Base-by-base conservation (phyloP, 306 rosid genomes). In the Quercus glauca region DNA sequence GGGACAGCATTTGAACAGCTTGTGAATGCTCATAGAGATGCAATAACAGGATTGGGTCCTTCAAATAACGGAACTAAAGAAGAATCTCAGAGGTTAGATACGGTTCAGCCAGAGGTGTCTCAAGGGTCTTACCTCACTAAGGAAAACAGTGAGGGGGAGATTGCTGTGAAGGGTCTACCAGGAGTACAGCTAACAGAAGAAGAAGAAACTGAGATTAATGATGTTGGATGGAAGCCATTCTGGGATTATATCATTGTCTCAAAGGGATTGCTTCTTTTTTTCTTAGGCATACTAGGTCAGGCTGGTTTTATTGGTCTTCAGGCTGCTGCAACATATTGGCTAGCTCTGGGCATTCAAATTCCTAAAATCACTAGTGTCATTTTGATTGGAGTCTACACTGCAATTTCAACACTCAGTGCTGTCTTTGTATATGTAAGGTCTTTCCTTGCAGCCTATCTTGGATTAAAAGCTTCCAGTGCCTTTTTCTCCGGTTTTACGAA, bases 1-100 rank as follows among this genome's bases (percentile, higher is more conserved):
- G 98, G 96, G 83, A 90, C 90, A 33, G 80, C 97, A 74, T 94
- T 94, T 73, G 86, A 94, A 74, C 87, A 87, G 63, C 98, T 94
- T 55, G 97, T 94, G 73, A 88, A 82, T 60, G 98, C 98, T 57
- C 97, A 94, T 52, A 90, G 68, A 74, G 96, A 92, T 74, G 74
- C 86, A 21, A 78, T 89, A 69, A 45, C 79, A 23, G 85, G 80
- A 51, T 73, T 82, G 21, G 87, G 78, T 58, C 79, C 43, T 78
- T 83, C 83, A 13, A 81, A 31, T 18, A 11, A 71, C 78, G 81
- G 78, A 79, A 80, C 74, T 70, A 82, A 20, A 78, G 67, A 37
- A 55, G 83, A 68, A 58, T 49, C 65, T 56, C 79, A 77, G 45
- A 83, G 23, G 33, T 75, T 43, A 28, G 83, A 73, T 41, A 73